These are phyloP conservation scores for Saturnispora besseyi DNA, from an alignment of 805 yeast genomes.

Conservation along the genomic window DNA sequence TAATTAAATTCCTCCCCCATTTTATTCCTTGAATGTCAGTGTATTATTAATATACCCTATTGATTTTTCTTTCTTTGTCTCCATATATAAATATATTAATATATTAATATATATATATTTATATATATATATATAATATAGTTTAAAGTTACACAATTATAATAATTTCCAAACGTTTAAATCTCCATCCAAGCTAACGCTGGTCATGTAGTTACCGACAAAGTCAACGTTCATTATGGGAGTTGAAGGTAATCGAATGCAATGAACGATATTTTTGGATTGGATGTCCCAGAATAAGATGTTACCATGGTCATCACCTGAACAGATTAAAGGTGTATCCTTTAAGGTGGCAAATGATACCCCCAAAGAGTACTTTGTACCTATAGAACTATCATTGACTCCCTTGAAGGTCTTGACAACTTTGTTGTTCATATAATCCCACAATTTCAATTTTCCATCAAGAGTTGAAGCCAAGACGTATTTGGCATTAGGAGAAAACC, in stretches of 20 bases:
- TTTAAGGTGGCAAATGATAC: slow-evolving; percentile 38
- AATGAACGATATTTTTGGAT: slow-evolving; percentile 37
- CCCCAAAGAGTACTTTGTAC: slow-evolving; percentile 42
- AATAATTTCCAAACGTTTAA: slow-evolving; percentile 8
- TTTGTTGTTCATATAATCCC: slow-evolving; percentile 79
- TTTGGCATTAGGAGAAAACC: slow-evolving; percentile 72
- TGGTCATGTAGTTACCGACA: slow-evolving; percentile 30
- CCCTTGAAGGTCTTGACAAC: slow-evolving; percentile 58
- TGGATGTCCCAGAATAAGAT: slow-evolving; percentile 63
- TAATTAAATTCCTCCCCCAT: not conserved
- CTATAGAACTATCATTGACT: slow-evolving; percentile 24
- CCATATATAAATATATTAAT: not conserved
- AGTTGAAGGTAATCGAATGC: slow-evolving; percentile 4
- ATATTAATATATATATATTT: not conserved
- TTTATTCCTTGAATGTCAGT: too few species aligned
- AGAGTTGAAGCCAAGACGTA: slow-evolving; percentile 69
- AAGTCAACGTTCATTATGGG: slow-evolving; percentile 36
- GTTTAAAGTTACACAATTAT: not conserved
- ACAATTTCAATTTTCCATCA: slow-evolving; percentile 69
- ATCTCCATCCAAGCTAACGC: slow-evolving; percentile 26
- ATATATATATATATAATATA: not conserved
- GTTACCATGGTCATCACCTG: slow-evolving; percentile 53
- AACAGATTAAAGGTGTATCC: slow-evolving; percentile 36
- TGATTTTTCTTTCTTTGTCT: not conserved
- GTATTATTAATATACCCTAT: too few species aligned